These are phyloP conservation scores for Phytophthora kernoviae DNA, from an alignment of 352 stramenopile genomes.

Conservation along the genomic window DNA sequence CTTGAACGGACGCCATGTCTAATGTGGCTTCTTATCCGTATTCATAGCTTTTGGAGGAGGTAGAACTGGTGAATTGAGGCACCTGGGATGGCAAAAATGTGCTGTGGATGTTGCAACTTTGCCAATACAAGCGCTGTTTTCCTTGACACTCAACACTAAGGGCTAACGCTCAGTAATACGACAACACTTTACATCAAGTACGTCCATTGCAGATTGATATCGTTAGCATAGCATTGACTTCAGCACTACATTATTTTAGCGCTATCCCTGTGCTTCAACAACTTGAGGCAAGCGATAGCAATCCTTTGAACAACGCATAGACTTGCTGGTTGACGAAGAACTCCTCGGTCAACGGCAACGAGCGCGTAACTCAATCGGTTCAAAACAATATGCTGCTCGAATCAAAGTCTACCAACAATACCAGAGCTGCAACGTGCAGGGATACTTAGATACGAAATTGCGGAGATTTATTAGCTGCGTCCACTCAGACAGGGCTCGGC, in stretches of 20 bases:
- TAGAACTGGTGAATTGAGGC: not conserved
- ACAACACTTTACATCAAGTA: not conserved
- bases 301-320: too few relatives aligned
- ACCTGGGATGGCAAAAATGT: not conserved
- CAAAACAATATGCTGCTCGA: too few relatives aligned
- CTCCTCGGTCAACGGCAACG: too few relatives aligned
- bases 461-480: not conserved
- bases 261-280: too few relatives aligned
- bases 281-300: too few relatives aligned
- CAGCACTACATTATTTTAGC: not conserved
- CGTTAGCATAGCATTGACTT: too few relatives aligned
- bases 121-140: not conserved
- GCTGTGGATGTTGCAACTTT: not conserved
- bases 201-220: too few relatives aligned
- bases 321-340: too few relatives aligned
- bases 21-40: not conserved
- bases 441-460: constrained; percentile 1
- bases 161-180: not conserved
- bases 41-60: constrained; percentile 1
- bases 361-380: too few relatives aligned
- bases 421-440: too few relatives aligned
- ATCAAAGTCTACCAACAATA: too few relatives aligned
- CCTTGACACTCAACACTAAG: not conserved
- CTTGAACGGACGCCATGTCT: not conserved
- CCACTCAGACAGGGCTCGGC: not conserved